These are phyloP conservation scores for Lactarius deliciosus DNA, from an alignment of 768 basidiomycete genomes.

Conservation along the genomic window DNA sequence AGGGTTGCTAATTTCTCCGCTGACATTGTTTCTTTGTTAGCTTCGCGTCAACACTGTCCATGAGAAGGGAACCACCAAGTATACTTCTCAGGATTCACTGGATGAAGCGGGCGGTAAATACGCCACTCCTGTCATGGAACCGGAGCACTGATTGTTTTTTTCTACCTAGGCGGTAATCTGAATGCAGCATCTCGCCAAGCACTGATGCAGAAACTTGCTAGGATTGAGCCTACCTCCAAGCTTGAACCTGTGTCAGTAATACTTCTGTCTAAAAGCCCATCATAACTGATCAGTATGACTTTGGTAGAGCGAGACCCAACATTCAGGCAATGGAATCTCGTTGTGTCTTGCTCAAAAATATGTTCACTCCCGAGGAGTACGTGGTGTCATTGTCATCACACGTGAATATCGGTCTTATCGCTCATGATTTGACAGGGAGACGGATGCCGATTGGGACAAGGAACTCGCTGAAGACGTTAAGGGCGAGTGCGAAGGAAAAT, in stretches of 20 bases:
- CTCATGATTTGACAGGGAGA: slow-evolving; percentile 60
- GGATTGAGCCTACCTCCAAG: slow-evolving; percentile 67
- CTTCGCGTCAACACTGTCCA: slow-evolving; percentile 90
- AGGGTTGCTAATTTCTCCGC: slow-evolving; percentile 24
- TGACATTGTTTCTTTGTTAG: slow-evolving; percentile 40
- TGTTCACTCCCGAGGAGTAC: slow-evolving; percentile 97
- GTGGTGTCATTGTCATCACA: slow-evolving; percentile 33
- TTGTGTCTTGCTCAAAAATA: slow-evolving; percentile 87
- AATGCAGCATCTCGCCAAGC: slow-evolving; percentile 98
- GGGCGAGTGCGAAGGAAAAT: slow-evolving; percentile 88
- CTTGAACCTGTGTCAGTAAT: slow-evolving; percentile 60
- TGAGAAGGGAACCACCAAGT: slow-evolving; percentile 78
- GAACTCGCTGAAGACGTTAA: slow-evolving; percentile 97
- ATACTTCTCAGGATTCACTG: slow-evolving; percentile 74
- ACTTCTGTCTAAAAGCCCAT: background rate
- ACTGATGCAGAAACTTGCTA: slow-evolving; percentile 99
- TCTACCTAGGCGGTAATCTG: slow-evolving; percentile 82
- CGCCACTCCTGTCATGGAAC: background rate
- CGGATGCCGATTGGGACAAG: slow-evolving; percentile 93
- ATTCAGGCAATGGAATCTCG: slow-evolving; percentile 88
- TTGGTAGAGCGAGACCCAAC: slow-evolving; percentile 63
- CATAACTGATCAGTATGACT: slow-evolving; percentile 25
- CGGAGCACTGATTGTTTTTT: slow-evolving; percentile 12
- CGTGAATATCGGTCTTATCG: background rate
- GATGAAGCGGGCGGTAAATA: slow-evolving; percentile 85